Evolutionary conservation across 768 basidiomycete genomes (phyloP).

Genomic region (Xerocomellus intermedius): DNA sequence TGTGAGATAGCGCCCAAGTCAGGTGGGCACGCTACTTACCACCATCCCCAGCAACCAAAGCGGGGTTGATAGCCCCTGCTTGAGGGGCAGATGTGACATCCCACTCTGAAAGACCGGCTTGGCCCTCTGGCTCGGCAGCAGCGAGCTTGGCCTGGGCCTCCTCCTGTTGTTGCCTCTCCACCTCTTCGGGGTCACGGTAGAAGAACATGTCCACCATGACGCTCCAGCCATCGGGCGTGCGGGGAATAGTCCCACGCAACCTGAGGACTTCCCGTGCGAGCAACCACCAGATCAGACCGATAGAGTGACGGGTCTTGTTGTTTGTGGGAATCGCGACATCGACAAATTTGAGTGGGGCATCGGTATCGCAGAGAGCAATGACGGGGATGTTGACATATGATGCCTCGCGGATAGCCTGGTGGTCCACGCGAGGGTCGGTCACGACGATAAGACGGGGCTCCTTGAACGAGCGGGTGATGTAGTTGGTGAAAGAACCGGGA

Average conservation of each 20-base stretch:
- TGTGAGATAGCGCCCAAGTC: background rate
- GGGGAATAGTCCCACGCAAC: slow-evolving; percentile 89
- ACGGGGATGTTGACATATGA: slow-evolving; percentile 99
- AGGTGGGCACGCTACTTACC: slow-evolving; percentile 30
- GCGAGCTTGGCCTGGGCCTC: slow-evolving; percentile 81
- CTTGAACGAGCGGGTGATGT: slow-evolving; percentile 99
- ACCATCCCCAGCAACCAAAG: slow-evolving; percentile 63
- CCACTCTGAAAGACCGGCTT: slow-evolving; percentile 62
- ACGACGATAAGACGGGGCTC: slow-evolving; percentile 98
- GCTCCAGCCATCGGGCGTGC: slow-evolving; percentile 91
- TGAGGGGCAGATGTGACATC: slow-evolving; percentile 67
- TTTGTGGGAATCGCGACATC: slow-evolving; percentile 98
- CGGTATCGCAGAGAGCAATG: slow-evolving; percentile 98
- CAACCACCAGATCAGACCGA: slow-evolving; percentile 97
- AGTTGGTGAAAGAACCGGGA: slow-evolving; percentile 98
- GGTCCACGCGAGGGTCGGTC: slow-evolving; percentile 98
- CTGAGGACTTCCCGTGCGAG: slow-evolving; percentile 97
- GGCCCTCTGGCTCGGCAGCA: slow-evolving; percentile 57
- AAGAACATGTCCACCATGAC: slow-evolving; percentile 99
- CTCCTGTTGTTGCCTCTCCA: slow-evolving; percentile 96
- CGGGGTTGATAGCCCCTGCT: slow-evolving; percentile 75
- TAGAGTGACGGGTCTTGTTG: slow-evolving; percentile 98
- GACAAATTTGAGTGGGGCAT: slow-evolving; percentile 96
- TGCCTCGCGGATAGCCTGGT: slow-evolving; percentile 99
- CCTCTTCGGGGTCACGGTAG: slow-evolving; percentile 99